Base-by-base conservation (phyloP, 495 filamentous ascomycete genomes). In the Podospora pseudoanserina region DNA sequence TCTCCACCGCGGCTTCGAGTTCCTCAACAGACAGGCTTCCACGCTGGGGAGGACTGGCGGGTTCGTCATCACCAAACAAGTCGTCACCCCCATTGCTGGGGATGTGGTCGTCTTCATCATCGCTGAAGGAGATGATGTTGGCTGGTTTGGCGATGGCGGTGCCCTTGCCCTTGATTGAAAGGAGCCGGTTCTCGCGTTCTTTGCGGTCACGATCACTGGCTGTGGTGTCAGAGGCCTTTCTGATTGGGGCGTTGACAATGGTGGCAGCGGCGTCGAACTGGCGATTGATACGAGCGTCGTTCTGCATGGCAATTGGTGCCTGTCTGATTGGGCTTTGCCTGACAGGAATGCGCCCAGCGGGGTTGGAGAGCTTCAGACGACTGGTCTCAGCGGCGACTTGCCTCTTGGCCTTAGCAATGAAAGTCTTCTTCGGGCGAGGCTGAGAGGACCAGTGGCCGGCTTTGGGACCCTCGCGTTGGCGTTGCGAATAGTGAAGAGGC, bases 251-350 rank as follows among this genome's bases (percentile, higher is more conserved):
- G n/a, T 20, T 39, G 27, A 68, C 32, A 60, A 70, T 49, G 32
- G 53, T 62, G 23, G 71, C 54, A 16, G 54, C 23, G 19, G 68
- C 28, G 60, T 69, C 59, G 53, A 71, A 74, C 30, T 76, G 77
- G 5, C 72, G 67, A 5, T 73, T 72, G 13, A 76, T 75, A 3
- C 78, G 70, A 19, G 73, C 67, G 16, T 79, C 78, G 53, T 77
- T 70, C 0, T 79, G 20, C 80, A 83, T 79, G 26, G 70, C 70
- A 2, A 67, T 44, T 15, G 82, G 82, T 0, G 80, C 81, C 30
- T 67, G 72, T 5, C 53, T 71, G 55, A 84, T 71, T 65, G 80
- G 75, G 16, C 75, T 72, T 65, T 80, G 75, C 13, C 75, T 72
- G 7, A 67, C 9, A 13, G 39, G 61, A 2, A 78, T 73, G 76